Evolutionary conservation across 2,329 filamentous ascomycete species (phyloP).

Genomic region (Penicillium sp.): DNA sequence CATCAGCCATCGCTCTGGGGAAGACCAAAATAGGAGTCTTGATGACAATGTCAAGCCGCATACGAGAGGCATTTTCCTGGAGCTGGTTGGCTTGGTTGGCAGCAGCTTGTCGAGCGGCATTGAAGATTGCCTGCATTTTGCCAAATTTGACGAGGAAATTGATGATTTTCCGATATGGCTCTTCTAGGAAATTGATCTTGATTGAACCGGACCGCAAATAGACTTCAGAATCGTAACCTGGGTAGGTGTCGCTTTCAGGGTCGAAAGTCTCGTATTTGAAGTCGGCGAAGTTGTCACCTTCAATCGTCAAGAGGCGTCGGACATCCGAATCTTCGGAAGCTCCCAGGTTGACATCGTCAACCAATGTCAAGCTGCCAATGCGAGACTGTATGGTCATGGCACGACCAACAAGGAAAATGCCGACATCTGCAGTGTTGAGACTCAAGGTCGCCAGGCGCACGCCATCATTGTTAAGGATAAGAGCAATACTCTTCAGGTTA

Average conservation of each 20-base stretch:
- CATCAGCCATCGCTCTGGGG: constrained; percentile 74
- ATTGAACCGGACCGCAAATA: constrained; percentile 90
- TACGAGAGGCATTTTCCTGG: constrained; percentile 84
- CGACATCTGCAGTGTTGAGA: constrained; percentile 88
- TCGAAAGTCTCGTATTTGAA: constrained; percentile 98
- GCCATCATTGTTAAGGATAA: constrained; percentile 97
- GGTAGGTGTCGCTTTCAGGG: constrained; percentile 73
- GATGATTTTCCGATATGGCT: constrained; percentile 97
- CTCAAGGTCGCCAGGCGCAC: constrained; percentile 91
- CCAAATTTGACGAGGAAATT: constrained; percentile 98
- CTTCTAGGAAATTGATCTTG: constrained; percentile 95
- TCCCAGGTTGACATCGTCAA: constrained; percentile 93
- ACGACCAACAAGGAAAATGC: constrained; percentile 82
- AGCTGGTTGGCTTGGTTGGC: constrained; percentile 92
- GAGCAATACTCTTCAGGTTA: constrained; percentile 86
- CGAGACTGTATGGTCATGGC: constrained; percentile 86
- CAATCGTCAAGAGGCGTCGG: constrained; percentile 87
- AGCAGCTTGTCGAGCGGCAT: constrained; percentile 91
- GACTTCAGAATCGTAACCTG: constrained; percentile 92
- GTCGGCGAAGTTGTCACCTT: constrained; percentile 93
- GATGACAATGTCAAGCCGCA: constrained; percentile 91
- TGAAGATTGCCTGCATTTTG: constrained; percentile 99
- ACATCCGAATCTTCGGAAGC: constrained; percentile 80
- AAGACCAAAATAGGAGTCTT: constrained; percentile 97
- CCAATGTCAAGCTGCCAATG: constrained; percentile 82